Evolutionary conservation across 148 eudicot genomes (phyloP), one percentile per base, ranked within the genome.

Genomic region (Persicaria maculosa): DNA sequence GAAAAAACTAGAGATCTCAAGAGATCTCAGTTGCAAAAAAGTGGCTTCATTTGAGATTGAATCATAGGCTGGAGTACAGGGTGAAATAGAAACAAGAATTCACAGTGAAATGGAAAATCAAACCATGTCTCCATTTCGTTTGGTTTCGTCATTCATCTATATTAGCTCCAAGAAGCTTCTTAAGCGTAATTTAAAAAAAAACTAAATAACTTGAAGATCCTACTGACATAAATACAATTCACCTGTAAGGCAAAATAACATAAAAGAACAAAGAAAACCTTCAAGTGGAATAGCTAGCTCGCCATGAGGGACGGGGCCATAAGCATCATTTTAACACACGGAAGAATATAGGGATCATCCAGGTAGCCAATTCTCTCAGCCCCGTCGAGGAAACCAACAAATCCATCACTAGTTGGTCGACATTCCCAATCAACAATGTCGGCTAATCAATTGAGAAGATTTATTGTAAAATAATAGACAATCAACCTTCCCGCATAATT

Each of bases 301-400:
- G 48, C 97, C 97, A 4, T 31, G 75, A 50, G 95, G 88, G 82
- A 81, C 68, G 36, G 98, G 87, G 45, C 83, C 82, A 77, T 84
- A 94, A 76, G 98, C 93, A 73, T 92, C 93, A 80, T 94, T 94
- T 5, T 97, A 70, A 94, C 92, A 59, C 98, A 94, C 47, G 98
- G 93, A 72, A 92, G 88, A 50, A 94, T 81, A 70, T 85, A 83
- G 0, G 97, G 96, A 71, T 94, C 97, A 74, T 94, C 97, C 65
- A 94, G 77, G 58, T 72, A 94, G 9, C 97, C 98, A 15, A 90
- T 76, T 84, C 85, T 86, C 73, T 88, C 83, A 5, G 93, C 87
- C 74, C 75, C 3, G 78, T 80, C 0, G 98, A 84, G 54, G 90
- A 79, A 53, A 94, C 79, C 84, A 94, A 65, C 76, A 92, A 83